phyloP scores from a whole-genome alignment of 1,284 basidiomycete species.

The Fomitiporia mediterranea region DNA sequence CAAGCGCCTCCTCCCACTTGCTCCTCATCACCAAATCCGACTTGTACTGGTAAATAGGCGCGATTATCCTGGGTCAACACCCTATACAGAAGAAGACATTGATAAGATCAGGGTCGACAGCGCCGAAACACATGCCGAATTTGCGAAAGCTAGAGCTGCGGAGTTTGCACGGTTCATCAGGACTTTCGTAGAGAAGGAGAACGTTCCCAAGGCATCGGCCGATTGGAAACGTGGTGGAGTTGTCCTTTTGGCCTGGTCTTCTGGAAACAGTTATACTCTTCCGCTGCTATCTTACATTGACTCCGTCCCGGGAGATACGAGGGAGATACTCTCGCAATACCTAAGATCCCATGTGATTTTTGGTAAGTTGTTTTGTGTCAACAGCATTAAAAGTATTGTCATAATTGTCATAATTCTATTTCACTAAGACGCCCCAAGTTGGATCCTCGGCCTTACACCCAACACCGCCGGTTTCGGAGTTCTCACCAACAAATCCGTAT shows the following conservation, averaged over 20 bases:
- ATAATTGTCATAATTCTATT: background rate
- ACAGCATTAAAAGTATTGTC: background rate
- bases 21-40: conserved; percentile 21
- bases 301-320: conserved; percentile 8
- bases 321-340: conserved; percentile 17
- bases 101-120: background rate
- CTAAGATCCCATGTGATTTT: conserved; percentile 19
- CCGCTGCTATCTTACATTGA: conserved; percentile 16
- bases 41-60: conserved; percentile 24
- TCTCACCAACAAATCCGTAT: background rate
- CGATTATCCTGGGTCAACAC: conserved; percentile 25
- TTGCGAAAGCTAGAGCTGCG: conserved; percentile 9
- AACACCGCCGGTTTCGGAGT: background rate
- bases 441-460: conserved; percentile 13
- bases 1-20: conserved; percentile 22
- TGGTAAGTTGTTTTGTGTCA: conserved; percentile 17
- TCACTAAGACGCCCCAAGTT: conserved; percentile 18
- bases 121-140: conserved; percentile 5
- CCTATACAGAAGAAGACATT: conserved; percentile 22
- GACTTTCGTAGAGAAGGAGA: conserved; percentile 17
- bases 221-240: conserved; percentile 20
- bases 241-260: conserved; percentile 21
- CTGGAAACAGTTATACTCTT: conserved; percentile 13
- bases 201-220: conserved; percentile 9
- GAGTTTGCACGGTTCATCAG: conserved; percentile 23